phyloP scores from a whole-genome alignment of 768 basidiomycete species.

The Lentinula guzmanii region DNA sequence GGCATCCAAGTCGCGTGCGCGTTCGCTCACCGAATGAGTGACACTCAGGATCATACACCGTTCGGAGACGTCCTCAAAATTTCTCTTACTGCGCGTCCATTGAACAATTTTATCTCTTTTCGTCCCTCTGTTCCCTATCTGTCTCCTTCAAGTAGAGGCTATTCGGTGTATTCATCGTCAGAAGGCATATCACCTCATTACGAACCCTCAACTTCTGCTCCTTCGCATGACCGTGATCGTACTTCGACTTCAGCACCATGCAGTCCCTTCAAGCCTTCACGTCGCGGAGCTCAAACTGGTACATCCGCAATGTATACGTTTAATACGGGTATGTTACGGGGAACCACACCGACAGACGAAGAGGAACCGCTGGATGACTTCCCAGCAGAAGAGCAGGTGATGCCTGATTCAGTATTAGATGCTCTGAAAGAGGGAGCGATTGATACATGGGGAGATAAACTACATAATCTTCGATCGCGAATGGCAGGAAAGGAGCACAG shows the following conservation, averaged over 20 bases:
- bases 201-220: background rate
- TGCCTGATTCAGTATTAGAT: background rate
- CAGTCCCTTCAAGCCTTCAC: background rate
- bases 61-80: constrained; percentile 62
- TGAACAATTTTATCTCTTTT: background rate
- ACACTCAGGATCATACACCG: constrained; percentile 65
- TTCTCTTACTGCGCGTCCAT: constrained; percentile 23
- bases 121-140: background rate
- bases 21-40: constrained; percentile 85
- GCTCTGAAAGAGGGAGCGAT: background rate
- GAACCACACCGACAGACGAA: background rate
- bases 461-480: background rate
- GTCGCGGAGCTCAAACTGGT: background rate
- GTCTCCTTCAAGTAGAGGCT: background rate
- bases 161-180: background rate
- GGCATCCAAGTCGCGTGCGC: constrained; percentile 28
- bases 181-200: background rate
- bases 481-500: background rate
- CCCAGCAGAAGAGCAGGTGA: background rate
- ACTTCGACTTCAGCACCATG: background rate
- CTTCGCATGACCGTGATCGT: background rate
- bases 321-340: background rate
- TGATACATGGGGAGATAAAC: background rate
- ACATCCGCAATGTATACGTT: background rate
- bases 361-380: background rate